Evolutionary conservation across 768 basidiomycete species (phyloP), one percentile per base, ranked within the genome.

Genomic region (Mycena pura): DNA sequence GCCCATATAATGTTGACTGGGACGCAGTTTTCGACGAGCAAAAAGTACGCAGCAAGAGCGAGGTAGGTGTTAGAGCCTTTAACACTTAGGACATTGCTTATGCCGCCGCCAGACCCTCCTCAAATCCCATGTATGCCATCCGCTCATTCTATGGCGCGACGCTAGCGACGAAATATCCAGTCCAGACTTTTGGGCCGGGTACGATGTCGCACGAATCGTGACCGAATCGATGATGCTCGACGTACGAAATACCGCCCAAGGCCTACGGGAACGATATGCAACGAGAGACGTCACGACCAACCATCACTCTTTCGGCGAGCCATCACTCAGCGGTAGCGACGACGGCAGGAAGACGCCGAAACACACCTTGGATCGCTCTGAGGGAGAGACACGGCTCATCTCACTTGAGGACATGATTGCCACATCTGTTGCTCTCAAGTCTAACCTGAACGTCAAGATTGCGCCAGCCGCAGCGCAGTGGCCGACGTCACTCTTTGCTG

Each of bases 381-480:
- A 76, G 2, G 75, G 70, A 13, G 78, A 77, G 57, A 66, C 75
- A n/a, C n/a, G n/a, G 7, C 76, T 74, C 32, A 73, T 92, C 53
- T 91, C 90, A 4, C 76, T 93, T n/a, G 83, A 87, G 66, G 87
- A 89, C 57, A 91, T 93, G 86, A 81, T 92, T 53, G 77, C 84
- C 21, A 87, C 85, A 3, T 91, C 91, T 1, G 78, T 92, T 28
- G 85, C 86, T 4, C 81, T 93, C 58, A 92, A 88, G 74, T 89
- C 89, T 11, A 86, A 87, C 60, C 70, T 86, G 17, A 85, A 90
- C 25, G 71, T 92, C 55, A 85, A 90, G 59, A 78, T 90, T 49
- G 76, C 82, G 31, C 78, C 84, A 31, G 79, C 85, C 5, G 76
- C 75, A 5, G 73, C 81, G 4, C 77, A 81, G 25, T 90, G 89